These are phyloP conservation scores for Citrus glauca DNA, from an alignment of 345 rosid species.

Conservation along the genomic window DNA sequence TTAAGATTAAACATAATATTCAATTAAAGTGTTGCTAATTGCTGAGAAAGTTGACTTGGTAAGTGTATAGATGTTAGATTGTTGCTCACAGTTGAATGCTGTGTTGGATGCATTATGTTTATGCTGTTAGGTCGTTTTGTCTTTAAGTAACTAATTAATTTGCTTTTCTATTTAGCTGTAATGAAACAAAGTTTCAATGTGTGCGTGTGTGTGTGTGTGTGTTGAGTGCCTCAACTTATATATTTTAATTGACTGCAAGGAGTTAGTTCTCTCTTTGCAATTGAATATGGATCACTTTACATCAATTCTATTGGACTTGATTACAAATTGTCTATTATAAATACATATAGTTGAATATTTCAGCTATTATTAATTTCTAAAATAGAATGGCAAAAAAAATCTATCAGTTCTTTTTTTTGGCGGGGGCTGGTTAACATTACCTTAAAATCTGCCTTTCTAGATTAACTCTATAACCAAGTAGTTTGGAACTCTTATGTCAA, in stretches of 20 bases:
- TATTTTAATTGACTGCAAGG: not conserved
- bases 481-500: too few relatives aligned
- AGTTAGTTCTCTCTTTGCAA: not conserved
- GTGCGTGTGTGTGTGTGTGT: too few relatives aligned
- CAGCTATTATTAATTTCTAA: not conserved
- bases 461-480: too few relatives aligned
- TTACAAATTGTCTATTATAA: not conserved
- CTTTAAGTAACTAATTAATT: not conserved
- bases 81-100: not conserved
- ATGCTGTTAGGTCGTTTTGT: not conserved
- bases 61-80: not conserved
- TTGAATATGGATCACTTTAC: not conserved
- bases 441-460: too few relatives aligned
- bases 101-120: not conserved
- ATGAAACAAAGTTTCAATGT: not conserved
- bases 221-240: not conserved
- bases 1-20: not conserved
- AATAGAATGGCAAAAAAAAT: too few relatives aligned
- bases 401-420: too few relatives aligned
- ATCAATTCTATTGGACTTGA: not conserved
- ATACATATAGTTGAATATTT: too few relatives aligned
- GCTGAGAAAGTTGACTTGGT: not conserved
- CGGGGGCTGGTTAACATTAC: too few relatives aligned
- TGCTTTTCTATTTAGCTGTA: not conserved
- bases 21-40: not conserved